A percentile compares a stretch with the other conserved stretches of the same genome.
These are phyloP conservation scores for Ottelia alismoides DNA, from an alignment of 106 monocot genomes.

Conservation along the genomic window DNA sequence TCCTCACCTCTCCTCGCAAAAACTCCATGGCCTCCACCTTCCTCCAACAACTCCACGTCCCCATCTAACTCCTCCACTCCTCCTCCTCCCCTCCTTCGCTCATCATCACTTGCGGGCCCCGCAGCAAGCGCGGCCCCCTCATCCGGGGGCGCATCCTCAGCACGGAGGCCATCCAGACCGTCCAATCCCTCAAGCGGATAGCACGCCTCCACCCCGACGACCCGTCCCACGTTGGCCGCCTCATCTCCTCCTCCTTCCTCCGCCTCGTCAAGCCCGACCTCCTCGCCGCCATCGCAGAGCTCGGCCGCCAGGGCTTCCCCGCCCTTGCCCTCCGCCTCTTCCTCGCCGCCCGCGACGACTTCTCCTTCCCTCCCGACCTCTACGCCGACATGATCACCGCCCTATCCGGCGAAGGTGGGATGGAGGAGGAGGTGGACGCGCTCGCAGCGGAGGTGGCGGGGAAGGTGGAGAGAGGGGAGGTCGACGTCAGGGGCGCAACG, in stretches of 20 bases:
- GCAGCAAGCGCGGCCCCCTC: constrained; percentile 32
- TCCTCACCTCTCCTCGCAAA: no score
- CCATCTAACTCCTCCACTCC: no score
- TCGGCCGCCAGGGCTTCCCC: constrained; percentile 47
- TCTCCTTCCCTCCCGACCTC: constrained; percentile 27
- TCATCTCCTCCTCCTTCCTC: constrained; percentile 17
- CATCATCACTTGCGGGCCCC: constrained; percentile 34
- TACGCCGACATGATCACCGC: constrained; percentile 38
- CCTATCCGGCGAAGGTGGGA: constrained; percentile 17
- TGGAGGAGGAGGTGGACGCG: constrained; percentile 14
- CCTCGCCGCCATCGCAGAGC: constrained; percentile 44
- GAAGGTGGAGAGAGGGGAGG: constrained; percentile 12
- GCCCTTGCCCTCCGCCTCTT: constrained; percentile 44
- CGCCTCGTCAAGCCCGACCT: constrained; percentile 71
- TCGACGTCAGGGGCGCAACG: constrained; percentile 35
- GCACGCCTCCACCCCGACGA: not conserved
- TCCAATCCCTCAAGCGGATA: constrained; percentile 82
- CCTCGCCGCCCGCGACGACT: constrained; percentile 28
- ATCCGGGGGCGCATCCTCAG: constrained; percentile 70
- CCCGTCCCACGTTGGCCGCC: constrained; percentile 6
- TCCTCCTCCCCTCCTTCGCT: no score
- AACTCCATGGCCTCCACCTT: no score
- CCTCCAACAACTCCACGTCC: no score
- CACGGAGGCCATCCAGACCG: constrained; percentile 77
- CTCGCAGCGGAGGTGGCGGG: constrained; percentile 24